Percentiles rank a stretch among this genome's conserved stretches.
Conservation (phyloP, 805 yeast species). For the Vanderwaltozyma verrucispora region DNA sequence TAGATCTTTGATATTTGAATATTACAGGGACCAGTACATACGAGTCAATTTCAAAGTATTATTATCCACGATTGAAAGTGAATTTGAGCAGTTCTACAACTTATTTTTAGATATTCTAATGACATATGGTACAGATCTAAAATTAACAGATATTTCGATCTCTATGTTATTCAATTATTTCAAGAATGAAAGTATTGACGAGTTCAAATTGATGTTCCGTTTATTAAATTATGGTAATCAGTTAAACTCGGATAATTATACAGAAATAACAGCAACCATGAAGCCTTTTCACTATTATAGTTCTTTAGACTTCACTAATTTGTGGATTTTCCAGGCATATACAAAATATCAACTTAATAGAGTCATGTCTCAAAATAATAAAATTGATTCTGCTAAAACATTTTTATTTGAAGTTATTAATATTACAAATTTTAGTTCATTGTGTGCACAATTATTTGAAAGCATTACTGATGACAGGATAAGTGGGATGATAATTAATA, state of each 20-base stretch:
- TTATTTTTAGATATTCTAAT: constrained; percentile 14
- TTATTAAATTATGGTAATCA: constrained; percentile 14
- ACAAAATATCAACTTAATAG: constrained; percentile 12
- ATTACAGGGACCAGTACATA: constrained; percentile 16
- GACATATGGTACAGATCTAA: constrained; percentile 14
- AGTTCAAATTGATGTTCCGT: constrained; percentile 9
- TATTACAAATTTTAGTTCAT: constrained; percentile 14
- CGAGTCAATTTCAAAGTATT: constrained; percentile 13
- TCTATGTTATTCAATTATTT: constrained; percentile 9
- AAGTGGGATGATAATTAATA: constrained; percentile 10
- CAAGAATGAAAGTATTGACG: constrained; percentile 4
- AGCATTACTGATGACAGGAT: constrained; percentile 8
- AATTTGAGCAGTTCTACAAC: constrained; percentile 6
- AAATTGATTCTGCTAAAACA: not conserved
- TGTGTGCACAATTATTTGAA: constrained; percentile 22
- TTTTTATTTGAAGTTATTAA: constrained; percentile 17
- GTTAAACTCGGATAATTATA: no score
- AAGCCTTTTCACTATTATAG: constrained; percentile 7
- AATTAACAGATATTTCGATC: constrained; percentile 5
- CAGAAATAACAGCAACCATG: no score
- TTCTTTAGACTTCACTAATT: constrained; percentile 22
- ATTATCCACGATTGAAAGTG: constrained; percentile 8
- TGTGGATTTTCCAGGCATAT: constrained; percentile 24
- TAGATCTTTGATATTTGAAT: constrained; percentile 15
- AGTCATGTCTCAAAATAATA: not conserved